Evolutionary conservation across 257 asterid genomes (phyloP).

Genomic region (Solanum chmielewskii): DNA sequence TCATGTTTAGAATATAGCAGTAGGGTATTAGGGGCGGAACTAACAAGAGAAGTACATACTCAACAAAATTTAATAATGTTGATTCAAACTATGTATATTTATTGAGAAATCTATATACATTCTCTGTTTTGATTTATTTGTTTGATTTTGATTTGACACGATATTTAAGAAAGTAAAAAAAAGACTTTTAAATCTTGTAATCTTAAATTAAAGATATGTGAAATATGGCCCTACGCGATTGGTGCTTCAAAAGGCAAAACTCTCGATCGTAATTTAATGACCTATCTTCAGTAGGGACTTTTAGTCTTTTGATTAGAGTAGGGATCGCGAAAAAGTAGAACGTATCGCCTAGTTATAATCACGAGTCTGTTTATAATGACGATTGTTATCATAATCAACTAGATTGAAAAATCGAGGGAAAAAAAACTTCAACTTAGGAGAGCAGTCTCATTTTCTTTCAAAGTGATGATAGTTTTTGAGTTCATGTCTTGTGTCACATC

Average conservation of each 20-base stretch:
- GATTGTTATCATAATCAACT: neutral
- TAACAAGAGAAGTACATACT: too few species aligned
- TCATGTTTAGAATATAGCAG: neutral
- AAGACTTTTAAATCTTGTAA: too few species aligned
- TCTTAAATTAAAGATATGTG: too few species aligned
- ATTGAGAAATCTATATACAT: neutral
- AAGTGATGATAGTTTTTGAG: neutral
- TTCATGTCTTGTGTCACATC: neutral
- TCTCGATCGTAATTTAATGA: too few species aligned
- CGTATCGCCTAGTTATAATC: neutral
- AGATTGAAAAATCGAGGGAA: too few species aligned
- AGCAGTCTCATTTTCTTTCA: neutral
- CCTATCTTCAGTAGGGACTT: neutral
- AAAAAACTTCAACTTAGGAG: neutral
- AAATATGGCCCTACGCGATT: neutral
- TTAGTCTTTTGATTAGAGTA: neutral
- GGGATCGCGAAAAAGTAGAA: rapidly evolving
- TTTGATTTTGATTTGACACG: neutral
- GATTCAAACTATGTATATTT: neutral
- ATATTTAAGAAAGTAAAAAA: too few species aligned
- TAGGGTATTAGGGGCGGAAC: neutral
- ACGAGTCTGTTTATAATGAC: too few species aligned
- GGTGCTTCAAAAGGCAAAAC: neutral
- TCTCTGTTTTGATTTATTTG: neutral
- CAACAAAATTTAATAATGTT: neutral